Evolutionary conservation across 169 alveolate genomes (phyloP).

Genomic region (Eimeria necatrix): DNA sequence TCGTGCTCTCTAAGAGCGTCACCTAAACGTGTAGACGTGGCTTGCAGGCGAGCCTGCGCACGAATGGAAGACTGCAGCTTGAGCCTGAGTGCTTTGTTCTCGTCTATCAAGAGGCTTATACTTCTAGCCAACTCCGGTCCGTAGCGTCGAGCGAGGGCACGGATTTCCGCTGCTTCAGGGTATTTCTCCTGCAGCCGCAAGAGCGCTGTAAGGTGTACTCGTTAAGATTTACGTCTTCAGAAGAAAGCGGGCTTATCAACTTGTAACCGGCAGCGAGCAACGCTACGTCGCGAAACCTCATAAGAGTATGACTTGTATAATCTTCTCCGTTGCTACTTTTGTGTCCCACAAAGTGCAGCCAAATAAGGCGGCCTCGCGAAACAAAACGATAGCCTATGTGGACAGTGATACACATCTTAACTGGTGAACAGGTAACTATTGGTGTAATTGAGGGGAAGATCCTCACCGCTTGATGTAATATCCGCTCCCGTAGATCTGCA

Average conservation of each 20-base stretch:
- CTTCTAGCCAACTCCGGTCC: constrained; percentile 73
- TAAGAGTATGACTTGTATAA: no score
- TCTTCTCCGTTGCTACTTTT: no score
- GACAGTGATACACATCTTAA: no score
- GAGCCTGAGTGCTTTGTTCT: constrained; percentile 74
- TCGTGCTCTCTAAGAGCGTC: constrained; percentile 49
- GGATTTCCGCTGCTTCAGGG: constrained; percentile 79
- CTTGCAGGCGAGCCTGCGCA: constrained; percentile 69
- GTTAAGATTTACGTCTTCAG: not conserved
- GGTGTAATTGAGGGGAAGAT: not conserved
- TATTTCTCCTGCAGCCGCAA: constrained; percentile 54
- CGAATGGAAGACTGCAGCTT: constrained; percentile 76
- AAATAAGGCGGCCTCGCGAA: no score
- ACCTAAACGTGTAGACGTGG: constrained; percentile 40
- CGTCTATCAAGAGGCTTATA: constrained; percentile 64
- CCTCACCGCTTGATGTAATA: constrained; percentile 69
- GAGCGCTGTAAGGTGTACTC: not conserved
- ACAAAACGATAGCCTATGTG: no score
- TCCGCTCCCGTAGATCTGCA: constrained; percentile 69
- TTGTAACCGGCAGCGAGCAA: no score
- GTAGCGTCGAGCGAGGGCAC: constrained; percentile 70
- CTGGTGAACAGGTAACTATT: not conserved
- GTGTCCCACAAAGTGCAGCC: no score
- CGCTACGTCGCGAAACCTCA: no score
- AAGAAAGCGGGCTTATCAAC: no score